Base-by-base conservation (phyloP, 2,329 filamentous ascomycete species). In the Colletotrichum navitas region DNA sequence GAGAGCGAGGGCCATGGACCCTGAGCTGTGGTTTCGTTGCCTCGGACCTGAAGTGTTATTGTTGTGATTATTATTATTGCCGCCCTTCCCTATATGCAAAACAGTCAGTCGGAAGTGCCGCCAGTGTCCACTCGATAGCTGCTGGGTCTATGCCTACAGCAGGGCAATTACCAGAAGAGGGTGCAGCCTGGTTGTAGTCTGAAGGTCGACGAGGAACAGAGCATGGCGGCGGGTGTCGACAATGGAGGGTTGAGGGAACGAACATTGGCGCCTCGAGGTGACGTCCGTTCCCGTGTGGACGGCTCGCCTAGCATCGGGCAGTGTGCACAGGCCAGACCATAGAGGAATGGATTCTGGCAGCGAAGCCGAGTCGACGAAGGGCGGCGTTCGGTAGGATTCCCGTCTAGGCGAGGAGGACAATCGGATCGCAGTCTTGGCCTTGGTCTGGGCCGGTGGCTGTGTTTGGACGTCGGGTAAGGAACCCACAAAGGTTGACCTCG, bases 61-160 rank as follows among this genome's bases (percentile, higher is more conserved):
- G 5, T 18, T 36, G 12, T 51, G 8, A 11, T 39, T 11, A 12
- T 11, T 10, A 39, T 39, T 12, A 11, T 39, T 49, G 60, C 59
- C 54, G 39, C 47, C 49, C 60, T 24, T 63, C 5, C 54, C 36
- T 47, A 18, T 36, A 24, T 24, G 43, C 43, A 59, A 43, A 52
- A 52, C 45, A 11, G 21, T 21, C 45, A 11, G 21, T 21, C 64
- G 51, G 64, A 63, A 68, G 64, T 68, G 58, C 68, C 59, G 64
- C 36, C 18, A 47, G 51, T 59, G 58, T 39, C 68, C 52, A 68
- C 65, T 26, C 29, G 24, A 45, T 41, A 24, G 62, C 34, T 32
- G 62, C 34, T 32, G 3, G 52, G 68, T 59, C 51, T 43, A 68
- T 52, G 51, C 32, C 54, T 29, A 21, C 21, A 62, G 12, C 32